phyloP scores from a whole-genome alignment of 129 eudicot species.

The Helianthus tuberosus region DNA sequence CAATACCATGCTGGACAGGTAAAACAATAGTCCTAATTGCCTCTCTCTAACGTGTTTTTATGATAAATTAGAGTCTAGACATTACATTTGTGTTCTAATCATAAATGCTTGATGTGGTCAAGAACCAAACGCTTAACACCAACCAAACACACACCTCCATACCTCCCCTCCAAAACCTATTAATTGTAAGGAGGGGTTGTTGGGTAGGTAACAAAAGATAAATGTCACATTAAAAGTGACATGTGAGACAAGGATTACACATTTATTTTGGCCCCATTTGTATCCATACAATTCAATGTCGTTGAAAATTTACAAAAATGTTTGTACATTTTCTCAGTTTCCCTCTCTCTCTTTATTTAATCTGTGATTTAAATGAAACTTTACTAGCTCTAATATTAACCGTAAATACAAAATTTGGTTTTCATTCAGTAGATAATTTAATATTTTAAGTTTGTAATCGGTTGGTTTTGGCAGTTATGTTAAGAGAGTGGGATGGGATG shows the following conservation, averaged over 20 bases:
- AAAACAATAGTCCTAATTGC: not conserved
- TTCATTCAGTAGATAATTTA: not conserved
- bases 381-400: not conserved
- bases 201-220: conserved; percentile 31
- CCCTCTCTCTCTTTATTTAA: not conserved
- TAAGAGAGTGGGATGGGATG: conserved; percentile 67
- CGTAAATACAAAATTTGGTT: not conserved
- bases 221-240: conserved; percentile 30
- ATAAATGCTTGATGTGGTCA: not conserved
- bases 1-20: not conserved
- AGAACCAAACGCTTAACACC: not conserved
- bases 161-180: not conserved
- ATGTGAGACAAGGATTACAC: conserved; percentile 35
- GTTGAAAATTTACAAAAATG: not conserved
- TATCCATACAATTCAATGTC: conserved; percentile 20
- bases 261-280: conserved; percentile 38
- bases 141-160: no score
- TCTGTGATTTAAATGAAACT: not conserved
- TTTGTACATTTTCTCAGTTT: conserved; percentile 6
- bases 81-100: not conserved
- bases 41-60: not conserved
- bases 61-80: not conserved
- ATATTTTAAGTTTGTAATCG: conserved; percentile 6
- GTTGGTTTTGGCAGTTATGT: conserved; percentile 62
- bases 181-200: conserved; percentile 8